Percentiles rank a stretch among this genome's conserved stretches.
Conservation (phyloP, 495 filamentous ascomycete genomes). For the Tirmania nivea region DNA sequence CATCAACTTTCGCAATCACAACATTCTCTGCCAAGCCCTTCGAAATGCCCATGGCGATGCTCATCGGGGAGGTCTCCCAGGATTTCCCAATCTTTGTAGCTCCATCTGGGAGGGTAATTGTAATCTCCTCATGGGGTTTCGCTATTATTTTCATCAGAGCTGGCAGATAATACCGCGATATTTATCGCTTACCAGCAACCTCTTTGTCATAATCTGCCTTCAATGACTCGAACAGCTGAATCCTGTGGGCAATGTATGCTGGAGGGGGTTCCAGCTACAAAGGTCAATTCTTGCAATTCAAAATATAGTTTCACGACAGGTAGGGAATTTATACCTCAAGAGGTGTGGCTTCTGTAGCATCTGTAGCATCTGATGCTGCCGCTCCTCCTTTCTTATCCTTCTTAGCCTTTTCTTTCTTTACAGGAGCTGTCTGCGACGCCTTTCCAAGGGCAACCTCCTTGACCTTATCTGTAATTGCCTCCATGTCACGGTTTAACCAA, state of each 20-base stretch:
- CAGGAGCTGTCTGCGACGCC: neutral
- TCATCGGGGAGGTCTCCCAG: slow-evolving; percentile 49
- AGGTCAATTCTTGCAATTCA: too few relatives aligned
- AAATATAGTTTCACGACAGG: too few relatives aligned
- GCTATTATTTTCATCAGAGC: slow-evolving; percentile 10
- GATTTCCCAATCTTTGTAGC: slow-evolving; percentile 37
- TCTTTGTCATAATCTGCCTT: slow-evolving; percentile 66
- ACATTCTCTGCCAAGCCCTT: slow-evolving; percentile 51
- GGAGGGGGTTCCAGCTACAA: slow-evolving; percentile 35
- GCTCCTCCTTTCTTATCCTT: slow-evolving; percentile 25
- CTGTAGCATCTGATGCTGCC: slow-evolving; percentile 18
- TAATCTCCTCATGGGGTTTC: slow-evolving; percentile 44
- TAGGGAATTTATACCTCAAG: slow-evolving; percentile 22
- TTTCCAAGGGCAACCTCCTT: slow-evolving; percentile 28
- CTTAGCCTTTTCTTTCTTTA: slow-evolving; percentile 18
- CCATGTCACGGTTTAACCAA: neutral
- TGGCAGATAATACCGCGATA: neutral
- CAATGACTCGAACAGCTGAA: slow-evolving; percentile 67
- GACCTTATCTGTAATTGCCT: slow-evolving; percentile 23
- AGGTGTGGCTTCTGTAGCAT: slow-evolving; percentile 14
- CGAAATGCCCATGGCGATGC: slow-evolving; percentile 42
- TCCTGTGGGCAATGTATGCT: slow-evolving; percentile 60
- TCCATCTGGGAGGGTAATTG: slow-evolving; percentile 42
- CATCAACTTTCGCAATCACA: slow-evolving; percentile 67
- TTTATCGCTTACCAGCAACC: slow-evolving; percentile 23